These are phyloP conservation scores for Boletus insuetus DNA, from an alignment of 768 basidiomycete species.

Conservation along the genomic window DNA sequence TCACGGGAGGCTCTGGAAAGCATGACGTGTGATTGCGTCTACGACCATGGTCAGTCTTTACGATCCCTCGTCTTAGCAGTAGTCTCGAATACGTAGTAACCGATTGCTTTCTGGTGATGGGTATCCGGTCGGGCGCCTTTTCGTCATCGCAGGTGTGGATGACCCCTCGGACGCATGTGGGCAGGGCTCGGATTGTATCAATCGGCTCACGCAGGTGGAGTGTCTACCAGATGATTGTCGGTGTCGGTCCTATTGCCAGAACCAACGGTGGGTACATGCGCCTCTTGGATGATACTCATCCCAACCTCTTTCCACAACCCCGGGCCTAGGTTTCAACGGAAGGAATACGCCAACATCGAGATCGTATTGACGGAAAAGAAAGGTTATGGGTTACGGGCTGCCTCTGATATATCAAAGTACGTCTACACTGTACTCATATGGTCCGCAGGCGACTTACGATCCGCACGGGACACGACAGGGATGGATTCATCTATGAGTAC, in stretches of 20 bases:
- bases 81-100: constrained; percentile 33
- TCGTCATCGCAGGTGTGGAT: constrained; percentile 50
- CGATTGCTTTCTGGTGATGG: constrained; percentile 12
- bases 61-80: constrained; percentile 12
- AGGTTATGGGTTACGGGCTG: constrained; percentile 89
- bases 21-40: constrained; percentile 93
- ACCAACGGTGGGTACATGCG: constrained; percentile 72
- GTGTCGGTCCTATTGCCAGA: constrained; percentile 78
- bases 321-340: constrained; percentile 73
- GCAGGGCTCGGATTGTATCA: constrained; percentile 90
- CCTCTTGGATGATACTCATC: not conserved
- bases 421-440: constrained; percentile 22
- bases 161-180: constrained; percentile 74
- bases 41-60: constrained; percentile 68
- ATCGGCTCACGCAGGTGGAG: constrained; percentile 94
- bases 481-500: constrained; percentile 95
- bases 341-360: constrained; percentile 80
- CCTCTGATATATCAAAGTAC: constrained; percentile 60
- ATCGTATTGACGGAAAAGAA: constrained; percentile 95
- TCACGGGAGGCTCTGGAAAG: constrained; percentile 88
- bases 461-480: constrained; percentile 45
- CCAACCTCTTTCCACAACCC: constrained; percentile 1
- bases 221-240: constrained; percentile 90
- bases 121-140: constrained; percentile 20
- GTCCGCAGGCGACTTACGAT: constrained; percentile 1